phyloP scores from a whole-genome alignment of 2,329 filamentous ascomycete species.

The Alternaria conjuncta region DNA sequence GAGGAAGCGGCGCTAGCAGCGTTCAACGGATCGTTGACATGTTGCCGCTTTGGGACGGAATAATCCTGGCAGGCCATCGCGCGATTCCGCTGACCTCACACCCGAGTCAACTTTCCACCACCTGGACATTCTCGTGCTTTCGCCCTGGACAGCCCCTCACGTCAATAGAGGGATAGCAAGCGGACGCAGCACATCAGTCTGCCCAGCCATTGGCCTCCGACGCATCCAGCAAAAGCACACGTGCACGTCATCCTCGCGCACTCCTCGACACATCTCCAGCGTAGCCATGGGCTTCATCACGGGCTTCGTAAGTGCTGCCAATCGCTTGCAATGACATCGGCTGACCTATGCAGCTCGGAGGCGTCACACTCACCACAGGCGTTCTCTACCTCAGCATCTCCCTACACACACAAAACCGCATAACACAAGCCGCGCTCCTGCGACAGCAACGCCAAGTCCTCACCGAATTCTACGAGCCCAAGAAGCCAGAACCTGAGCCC shows the following conservation, averaged over 20 bases:
- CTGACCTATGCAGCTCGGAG: constrained; percentile 51
- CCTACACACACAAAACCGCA: constrained; percentile 56
- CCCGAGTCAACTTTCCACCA: neutral
- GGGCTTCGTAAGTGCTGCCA: constrained; percentile 52
- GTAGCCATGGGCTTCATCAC: constrained; percentile 58
- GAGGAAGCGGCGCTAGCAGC: neutral
- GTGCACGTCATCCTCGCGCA: neutral
- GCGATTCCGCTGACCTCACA: constrained; percentile 17
- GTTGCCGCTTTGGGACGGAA: constrained; percentile 8
- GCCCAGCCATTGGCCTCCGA: constrained; percentile 12
- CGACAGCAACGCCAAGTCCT: constrained; percentile 55
- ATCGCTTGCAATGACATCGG: neutral
- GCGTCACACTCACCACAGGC: constrained; percentile 58
- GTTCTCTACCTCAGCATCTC: constrained; percentile 48
- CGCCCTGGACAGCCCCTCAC: neutral
- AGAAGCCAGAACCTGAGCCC: constrained; percentile 48
- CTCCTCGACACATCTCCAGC: constrained; percentile 2
- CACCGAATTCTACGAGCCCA: constrained; percentile 53
- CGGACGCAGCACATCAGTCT: neutral
- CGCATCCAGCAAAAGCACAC: neutral
- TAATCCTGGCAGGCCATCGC: constrained; percentile 5
- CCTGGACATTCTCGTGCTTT: neutral
- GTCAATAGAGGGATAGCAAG: neutral
- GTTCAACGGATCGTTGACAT: neutral
- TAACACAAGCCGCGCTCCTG: constrained; percentile 54